These are phyloP conservation scores for Emmonsiellopsis sp. DNA, from an alignment of 2,329 filamentous ascomycete species.

Conservation along the genomic window DNA sequence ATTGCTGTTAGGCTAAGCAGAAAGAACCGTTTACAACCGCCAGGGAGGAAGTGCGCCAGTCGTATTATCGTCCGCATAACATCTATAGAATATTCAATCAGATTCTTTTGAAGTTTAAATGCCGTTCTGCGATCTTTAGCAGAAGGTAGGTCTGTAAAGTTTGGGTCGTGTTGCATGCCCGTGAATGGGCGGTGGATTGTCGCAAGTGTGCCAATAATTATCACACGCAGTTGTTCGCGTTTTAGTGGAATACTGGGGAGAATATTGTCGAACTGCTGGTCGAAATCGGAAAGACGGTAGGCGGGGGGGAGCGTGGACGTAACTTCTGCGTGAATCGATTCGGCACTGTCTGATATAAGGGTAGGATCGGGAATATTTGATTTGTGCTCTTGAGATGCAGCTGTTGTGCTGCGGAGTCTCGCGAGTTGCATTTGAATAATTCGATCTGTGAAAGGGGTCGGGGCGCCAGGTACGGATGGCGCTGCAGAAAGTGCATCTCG, in stretches of 20 bases:
- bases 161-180: not conserved
- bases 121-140: not conserved
- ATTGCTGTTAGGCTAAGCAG: not conserved
- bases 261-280: not conserved
- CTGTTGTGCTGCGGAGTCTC: not conserved
- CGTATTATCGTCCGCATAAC: not conserved
- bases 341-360: not conserved
- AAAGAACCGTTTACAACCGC: not conserved
- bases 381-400: not conserved
- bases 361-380: not conserved
- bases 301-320: not conserved
- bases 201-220: not conserved
- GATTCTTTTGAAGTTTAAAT: constrained; percentile 1
- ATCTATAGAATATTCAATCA: not conserved
- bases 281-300: constrained; percentile 1
- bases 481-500: not conserved
- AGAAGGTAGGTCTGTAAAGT: not conserved
- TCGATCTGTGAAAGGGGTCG: not conserved
- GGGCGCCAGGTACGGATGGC: not conserved
- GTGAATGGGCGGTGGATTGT: not conserved
- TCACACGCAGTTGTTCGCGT: not conserved
- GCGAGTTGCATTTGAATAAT: constrained; percentile 1
- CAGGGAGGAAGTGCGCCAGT: not conserved
- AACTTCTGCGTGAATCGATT: not conserved
- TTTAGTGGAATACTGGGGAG: not conserved